Percentiles rank a stretch among this genome's conserved stretches.
phyloP scores from a whole-genome alignment of 139 green algal genomes.

The Tetratostichococcus sp. region DNA sequence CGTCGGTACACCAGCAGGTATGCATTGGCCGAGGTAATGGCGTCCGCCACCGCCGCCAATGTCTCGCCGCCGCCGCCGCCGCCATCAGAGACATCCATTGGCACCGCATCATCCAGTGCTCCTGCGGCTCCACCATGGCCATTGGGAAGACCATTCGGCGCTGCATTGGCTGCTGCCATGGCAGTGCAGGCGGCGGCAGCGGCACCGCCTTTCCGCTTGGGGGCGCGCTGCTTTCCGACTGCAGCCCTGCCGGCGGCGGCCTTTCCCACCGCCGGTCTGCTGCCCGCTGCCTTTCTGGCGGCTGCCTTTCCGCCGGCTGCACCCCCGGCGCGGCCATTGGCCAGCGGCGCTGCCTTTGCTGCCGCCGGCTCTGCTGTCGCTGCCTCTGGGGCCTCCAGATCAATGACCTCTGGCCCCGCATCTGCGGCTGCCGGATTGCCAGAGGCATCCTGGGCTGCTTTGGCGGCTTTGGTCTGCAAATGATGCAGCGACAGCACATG shows the following conservation, averaged over 20 bases:
- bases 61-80: neutral
- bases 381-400: neutral
- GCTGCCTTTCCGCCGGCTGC: too few species aligned
- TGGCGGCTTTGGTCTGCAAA: too few species aligned
- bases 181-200: neutral
- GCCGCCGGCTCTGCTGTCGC: too few species aligned
- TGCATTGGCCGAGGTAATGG: conserved; percentile 53
- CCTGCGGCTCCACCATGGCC: too few species aligned
- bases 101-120: neutral
- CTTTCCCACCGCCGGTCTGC: too few species aligned
- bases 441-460: too few species aligned
- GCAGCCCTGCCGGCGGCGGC: too few species aligned
- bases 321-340: too few species aligned
- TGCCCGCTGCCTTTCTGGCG: neutral
- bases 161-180: neutral
- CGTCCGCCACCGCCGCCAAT: neutral
- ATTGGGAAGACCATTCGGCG: too few species aligned
- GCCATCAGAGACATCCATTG: neutral
- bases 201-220: neutral
- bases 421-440: too few species aligned
- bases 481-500: too few species aligned
- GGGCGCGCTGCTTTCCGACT: neutral
- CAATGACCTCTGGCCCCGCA: neutral
- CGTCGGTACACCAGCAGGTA: conserved; percentile 77
- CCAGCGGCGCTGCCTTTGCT: neutral